Conservation (phyloP, 441 rosid genomes). For the Gossypium lobatum region DNA sequence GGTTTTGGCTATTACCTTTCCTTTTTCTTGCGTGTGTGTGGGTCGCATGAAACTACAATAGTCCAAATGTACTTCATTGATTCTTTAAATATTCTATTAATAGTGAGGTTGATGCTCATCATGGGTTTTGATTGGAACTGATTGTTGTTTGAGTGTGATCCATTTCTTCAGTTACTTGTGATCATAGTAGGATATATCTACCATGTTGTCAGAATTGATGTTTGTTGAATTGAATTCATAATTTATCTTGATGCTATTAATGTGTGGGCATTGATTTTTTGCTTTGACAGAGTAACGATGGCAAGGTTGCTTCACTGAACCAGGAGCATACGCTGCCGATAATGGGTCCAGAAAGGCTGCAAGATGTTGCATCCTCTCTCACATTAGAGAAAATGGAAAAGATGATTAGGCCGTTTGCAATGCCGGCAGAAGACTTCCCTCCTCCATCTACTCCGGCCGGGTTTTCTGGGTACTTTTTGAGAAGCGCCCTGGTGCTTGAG, state of each 20-base stretch:
- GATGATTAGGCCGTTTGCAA: constrained; percentile 89
- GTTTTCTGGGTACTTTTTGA: constrained; percentile 92
- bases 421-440: constrained; percentile 99
- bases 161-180: background rate
- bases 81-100: background rate
- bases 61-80: background rate
- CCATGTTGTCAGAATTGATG: background rate
- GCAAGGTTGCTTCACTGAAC: constrained; percentile 71
- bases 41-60: background rate
- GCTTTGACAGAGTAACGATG: constrained; percentile 56
- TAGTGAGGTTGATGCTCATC: background rate
- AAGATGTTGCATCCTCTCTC: constrained; percentile 81
- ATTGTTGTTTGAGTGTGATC: background rate
- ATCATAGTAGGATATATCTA: background rate
- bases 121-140: background rate
- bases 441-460: constrained; percentile 90
- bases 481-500: constrained; percentile 94
- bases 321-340: constrained; percentile 98
- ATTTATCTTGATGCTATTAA: background rate
- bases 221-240: background rate
- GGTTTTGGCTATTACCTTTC: background rate
- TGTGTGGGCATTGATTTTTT: background rate
- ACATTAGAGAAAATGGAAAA: constrained; percentile 87
- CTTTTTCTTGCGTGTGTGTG: background rate
- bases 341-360: constrained; percentile 99